phyloP scores from a whole-genome alignment of 192 early-diverging fungal genomes.

The Gamsiella multidivaricata region DNA sequence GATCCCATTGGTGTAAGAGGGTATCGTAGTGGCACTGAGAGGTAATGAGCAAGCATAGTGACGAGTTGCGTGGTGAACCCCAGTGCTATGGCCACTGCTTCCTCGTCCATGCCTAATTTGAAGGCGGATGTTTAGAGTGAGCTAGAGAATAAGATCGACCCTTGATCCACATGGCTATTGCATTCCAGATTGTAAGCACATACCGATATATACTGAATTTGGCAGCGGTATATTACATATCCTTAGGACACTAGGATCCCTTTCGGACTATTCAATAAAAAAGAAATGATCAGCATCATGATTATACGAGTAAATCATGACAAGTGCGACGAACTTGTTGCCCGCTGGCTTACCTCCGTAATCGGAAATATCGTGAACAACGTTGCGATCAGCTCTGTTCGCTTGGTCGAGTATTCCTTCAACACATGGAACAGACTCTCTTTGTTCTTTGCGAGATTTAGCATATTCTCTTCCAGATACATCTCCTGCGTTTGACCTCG shows the following conservation, averaged over 20 bases:
- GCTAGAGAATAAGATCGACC: background rate
- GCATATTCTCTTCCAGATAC: conserved; percentile 60
- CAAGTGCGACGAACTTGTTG: too few species aligned
- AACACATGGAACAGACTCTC: conserved; percentile 53
- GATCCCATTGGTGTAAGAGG: conserved; percentile 82
- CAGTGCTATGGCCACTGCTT: conserved; percentile 72
- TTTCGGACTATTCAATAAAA: conserved; percentile 58
- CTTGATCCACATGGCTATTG: background rate
- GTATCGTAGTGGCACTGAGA: conserved; percentile 77
- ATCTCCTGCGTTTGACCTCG: conserved; percentile 54
- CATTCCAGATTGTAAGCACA: background rate
- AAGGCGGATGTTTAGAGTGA: background rate
- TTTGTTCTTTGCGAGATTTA: conserved; percentile 55
- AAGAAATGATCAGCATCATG: too few species aligned
- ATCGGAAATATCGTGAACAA: conserved; percentile 70
- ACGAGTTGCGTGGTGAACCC: conserved; percentile 79
- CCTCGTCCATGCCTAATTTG: conserved; percentile 62
- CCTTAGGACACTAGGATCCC: conserved; percentile 54
- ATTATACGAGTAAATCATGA: background rate
- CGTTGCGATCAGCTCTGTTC: conserved; percentile 66
- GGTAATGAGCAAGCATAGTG: conserved; percentile 74
- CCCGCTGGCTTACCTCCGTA: too few species aligned
- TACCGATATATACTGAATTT: conserved; percentile 65
- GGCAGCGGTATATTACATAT: conserved; percentile 66
- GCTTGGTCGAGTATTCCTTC: conserved; percentile 49